Percentiles rank a stretch among this genome's conserved stretches.
Conservation (phyloP, 352 stramenopile species). For the Saprolegnia diclina region DNA sequence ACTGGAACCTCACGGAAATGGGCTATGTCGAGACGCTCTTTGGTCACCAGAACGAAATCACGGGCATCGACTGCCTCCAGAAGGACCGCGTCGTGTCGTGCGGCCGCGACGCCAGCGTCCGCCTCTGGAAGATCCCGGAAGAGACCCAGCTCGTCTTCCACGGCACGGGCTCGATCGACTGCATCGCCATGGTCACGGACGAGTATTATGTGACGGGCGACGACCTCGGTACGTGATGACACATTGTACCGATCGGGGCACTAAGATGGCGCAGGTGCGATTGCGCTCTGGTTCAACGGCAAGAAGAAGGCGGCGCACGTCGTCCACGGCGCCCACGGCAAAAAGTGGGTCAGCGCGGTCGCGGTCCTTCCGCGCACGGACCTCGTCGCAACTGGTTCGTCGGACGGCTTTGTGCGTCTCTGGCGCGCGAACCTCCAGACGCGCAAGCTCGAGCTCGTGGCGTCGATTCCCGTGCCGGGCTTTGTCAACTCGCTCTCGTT, state of each 20-base stretch:
- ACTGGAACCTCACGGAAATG: conserved; percentile 95
- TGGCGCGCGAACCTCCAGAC: conserved; percentile 83
- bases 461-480: conserved; percentile 60
- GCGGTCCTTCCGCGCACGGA: conserved; percentile 86
- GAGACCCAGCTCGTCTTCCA: conserved; percentile 94
- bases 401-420: conserved; percentile 86
- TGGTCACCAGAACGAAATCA: conserved; percentile 87
- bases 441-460: conserved; percentile 59
- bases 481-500: conserved; percentile 74
- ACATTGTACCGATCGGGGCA: too few relatives aligned
- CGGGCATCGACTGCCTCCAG: conserved; percentile 85
- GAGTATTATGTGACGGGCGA: conserved; percentile 91
- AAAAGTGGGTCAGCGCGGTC: conserved; percentile 87
- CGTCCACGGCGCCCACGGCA: conserved; percentile 81
- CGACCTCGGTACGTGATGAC: conserved; percentile 58
- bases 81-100: conserved; percentile 88
- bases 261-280: conserved; percentile 32
- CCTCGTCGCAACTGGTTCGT: conserved; percentile 87
- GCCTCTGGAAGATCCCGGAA: conserved; percentile 94
- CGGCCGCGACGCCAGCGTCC: conserved; percentile 87
- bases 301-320: conserved; percentile 90
- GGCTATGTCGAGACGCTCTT: conserved; percentile 94
- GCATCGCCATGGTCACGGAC: conserved; percentile 87
- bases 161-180: conserved; percentile 88
- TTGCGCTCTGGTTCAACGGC: conserved; percentile 90